Conservation (phyloP, 2,329 filamentous ascomycete species). For the Apiospora pterosperma region DNA sequence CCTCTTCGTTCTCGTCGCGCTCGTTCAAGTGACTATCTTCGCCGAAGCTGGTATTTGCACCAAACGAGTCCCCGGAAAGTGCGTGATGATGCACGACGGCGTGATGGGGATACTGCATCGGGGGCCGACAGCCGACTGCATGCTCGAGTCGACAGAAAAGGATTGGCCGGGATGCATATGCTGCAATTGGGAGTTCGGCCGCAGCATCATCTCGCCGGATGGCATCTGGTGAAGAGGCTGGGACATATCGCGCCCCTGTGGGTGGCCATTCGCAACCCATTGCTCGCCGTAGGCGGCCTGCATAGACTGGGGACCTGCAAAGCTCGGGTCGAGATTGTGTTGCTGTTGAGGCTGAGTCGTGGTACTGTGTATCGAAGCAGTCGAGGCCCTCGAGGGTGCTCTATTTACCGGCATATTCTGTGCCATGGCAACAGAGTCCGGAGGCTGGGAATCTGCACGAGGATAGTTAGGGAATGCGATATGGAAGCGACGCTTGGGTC, state of each 20-base stretch:
- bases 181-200: conserved; percentile 54
- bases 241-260: conserved; percentile 40
- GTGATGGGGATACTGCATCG: conserved; percentile 43
- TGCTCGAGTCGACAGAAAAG: conserved; percentile 43
- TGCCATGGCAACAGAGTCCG: conserved; percentile 31
- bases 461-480: conserved; percentile 9
- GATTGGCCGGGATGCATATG: conserved; percentile 51
- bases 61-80: conserved; percentile 52
- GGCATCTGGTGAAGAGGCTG: conserved; percentile 41
- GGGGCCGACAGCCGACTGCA: conserved; percentile 45
- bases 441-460: conserved; percentile 23
- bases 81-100: conserved; percentile 42
- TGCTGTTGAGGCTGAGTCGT: conserved; percentile 40
- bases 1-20: conserved; percentile 56
- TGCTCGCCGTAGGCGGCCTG: conserved; percentile 42
- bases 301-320: conserved; percentile 22
- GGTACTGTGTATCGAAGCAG: conserved; percentile 53
- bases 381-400: conserved; percentile 53
- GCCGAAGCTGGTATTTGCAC: conserved; percentile 49
- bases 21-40: conserved; percentile 61
- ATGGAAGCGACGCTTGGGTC: not conserved
- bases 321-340: conserved; percentile 42
- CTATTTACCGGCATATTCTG: conserved; percentile 43
- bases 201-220: conserved; percentile 57
- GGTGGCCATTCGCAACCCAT: conserved; percentile 46